A percentile compares a stretch with the other conserved stretches of the same genome.
Evolutionary conservation across 2,329 filamentous ascomycete genomes (phyloP).

Genomic region (Talaromyces sp.): DNA sequence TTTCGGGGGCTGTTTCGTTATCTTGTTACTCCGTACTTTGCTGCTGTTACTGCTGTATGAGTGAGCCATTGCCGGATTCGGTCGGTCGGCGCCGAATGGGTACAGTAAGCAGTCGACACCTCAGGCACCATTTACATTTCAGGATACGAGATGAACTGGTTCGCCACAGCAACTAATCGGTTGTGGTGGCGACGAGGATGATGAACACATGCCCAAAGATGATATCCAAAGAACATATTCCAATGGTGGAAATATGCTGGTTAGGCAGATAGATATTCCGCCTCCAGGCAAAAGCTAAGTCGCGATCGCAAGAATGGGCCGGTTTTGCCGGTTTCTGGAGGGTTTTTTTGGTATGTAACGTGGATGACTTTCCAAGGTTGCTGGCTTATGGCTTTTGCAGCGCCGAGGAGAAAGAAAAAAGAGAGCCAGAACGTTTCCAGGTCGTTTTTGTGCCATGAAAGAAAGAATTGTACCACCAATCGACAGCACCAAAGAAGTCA

Average conservation of each 20-base stretch:
- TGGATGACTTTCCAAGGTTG: not conserved
- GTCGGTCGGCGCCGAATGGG: too few species aligned
- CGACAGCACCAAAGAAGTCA: not conserved
- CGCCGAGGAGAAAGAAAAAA: not conserved
- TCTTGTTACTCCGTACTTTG: not conserved
- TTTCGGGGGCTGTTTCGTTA: not conserved
- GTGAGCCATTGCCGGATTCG: too few species aligned
- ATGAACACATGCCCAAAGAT: too few species aligned
- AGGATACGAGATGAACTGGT: not conserved
- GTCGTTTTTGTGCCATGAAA: not conserved
- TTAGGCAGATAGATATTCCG: too few species aligned
- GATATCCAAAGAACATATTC: too few species aligned
- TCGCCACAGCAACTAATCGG: not conserved
- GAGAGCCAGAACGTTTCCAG: too few species aligned
- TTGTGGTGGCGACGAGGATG: not conserved
- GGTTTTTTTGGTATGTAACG: too few species aligned
- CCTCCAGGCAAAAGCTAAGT: too few species aligned
- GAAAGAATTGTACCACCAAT: not conserved
- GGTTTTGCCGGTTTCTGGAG: not conserved
- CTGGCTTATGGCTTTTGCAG: not conserved
- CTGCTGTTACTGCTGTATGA: not conserved
- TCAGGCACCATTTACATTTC: not conserved
- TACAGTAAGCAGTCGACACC: too few species aligned
- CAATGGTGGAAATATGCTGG: too few species aligned
- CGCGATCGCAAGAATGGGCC: not conserved